These are phyloP conservation scores for Suhomyces taliae DNA, from an alignment of 1,139 yeast species.

Conservation along the genomic window DNA sequence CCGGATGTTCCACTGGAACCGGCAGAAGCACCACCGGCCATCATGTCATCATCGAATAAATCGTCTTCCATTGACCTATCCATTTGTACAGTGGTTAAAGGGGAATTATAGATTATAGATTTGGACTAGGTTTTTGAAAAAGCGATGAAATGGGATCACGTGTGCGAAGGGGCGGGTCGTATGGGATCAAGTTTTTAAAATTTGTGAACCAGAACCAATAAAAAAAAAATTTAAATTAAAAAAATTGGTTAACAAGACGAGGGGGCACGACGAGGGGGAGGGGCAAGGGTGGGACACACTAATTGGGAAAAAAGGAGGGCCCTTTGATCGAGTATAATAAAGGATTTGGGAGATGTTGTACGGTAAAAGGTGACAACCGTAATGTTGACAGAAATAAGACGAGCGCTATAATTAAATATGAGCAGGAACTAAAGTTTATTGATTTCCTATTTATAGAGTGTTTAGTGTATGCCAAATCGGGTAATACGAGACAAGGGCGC, in stretches of 20 bases:
- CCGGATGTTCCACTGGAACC: not conserved
- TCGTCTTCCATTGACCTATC: conserved; percentile 10
- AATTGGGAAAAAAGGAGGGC: not conserved
- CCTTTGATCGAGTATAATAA: too few species aligned
- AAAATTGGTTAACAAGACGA: too few species aligned
- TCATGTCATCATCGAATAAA: conserved; percentile 10
- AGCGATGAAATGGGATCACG: conserved; percentile 1
- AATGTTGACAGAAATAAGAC: not conserved
- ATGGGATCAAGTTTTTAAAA: too few species aligned
- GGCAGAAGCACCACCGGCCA: conserved; percentile 1
- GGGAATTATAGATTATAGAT: not conserved
- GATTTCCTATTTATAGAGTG: conserved; percentile 5
- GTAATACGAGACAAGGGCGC: conserved; percentile 4
- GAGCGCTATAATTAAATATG: not conserved
- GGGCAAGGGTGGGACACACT: too few species aligned
- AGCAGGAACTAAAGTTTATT: not conserved
- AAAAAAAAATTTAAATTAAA: too few species aligned
- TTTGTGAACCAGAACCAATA: not conserved
- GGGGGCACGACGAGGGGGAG: too few species aligned
- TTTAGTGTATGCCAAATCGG: conserved; percentile 5
- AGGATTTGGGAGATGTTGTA: not conserved
- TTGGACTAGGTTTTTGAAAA: not conserved
- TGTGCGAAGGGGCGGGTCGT: not conserved
- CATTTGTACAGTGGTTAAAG: not conserved
- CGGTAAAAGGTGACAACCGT: not conserved